Conservation (phyloP, 2,329 filamentous ascomycete species). For the Xenoacremonium recifei region DNA sequence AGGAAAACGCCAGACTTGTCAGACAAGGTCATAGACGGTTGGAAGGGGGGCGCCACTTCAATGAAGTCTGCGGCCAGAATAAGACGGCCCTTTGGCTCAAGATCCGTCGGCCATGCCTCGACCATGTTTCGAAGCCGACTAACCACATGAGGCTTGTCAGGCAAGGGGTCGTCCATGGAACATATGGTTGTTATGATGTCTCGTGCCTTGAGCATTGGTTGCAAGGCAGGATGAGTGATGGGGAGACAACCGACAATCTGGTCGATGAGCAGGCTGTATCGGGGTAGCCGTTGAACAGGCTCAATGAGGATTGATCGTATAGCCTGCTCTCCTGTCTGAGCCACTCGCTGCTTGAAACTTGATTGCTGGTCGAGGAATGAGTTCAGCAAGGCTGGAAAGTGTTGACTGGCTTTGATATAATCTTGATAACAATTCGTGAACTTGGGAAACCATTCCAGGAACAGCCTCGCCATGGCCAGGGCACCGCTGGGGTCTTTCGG, state of each 20-base stretch:
- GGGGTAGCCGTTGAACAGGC: slow-evolving; percentile 88
- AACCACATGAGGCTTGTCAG: slow-evolving; percentile 70
- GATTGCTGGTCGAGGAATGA: slow-evolving; percentile 77
- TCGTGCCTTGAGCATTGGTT: slow-evolving; percentile 79
- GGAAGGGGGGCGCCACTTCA: slow-evolving; percentile 73
- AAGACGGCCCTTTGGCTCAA: slow-evolving; percentile 74
- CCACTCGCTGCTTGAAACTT: slow-evolving; percentile 76
- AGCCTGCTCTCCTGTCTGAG: slow-evolving; percentile 84
- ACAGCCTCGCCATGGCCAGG: slow-evolving; percentile 72
- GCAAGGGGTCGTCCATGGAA: slow-evolving; percentile 74
- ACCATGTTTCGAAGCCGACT: slow-evolving; percentile 75
- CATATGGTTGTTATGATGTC: slow-evolving; percentile 97
- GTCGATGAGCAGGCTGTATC: slow-evolving; percentile 95
- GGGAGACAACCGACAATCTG: slow-evolving; percentile 87
- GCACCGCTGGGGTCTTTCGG: slow-evolving; percentile 75
- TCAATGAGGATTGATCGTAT: slow-evolving; percentile 92
- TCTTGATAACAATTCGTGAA: slow-evolving; percentile 90
- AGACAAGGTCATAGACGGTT: slow-evolving; percentile 36
- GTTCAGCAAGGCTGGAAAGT: slow-evolving; percentile 80
- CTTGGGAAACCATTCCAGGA: slow-evolving; percentile 89
- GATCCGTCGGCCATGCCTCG: slow-evolving; percentile 70
- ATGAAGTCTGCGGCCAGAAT: slow-evolving; percentile 78
- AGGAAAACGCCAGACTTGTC: slow-evolving; percentile 70
- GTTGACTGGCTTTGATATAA: slow-evolving; percentile 87
- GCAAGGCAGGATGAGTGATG: slow-evolving; percentile 79